Conservation (phyloP, 2,329 filamentous ascomycete species). For the Epichloe baconii region DNA sequence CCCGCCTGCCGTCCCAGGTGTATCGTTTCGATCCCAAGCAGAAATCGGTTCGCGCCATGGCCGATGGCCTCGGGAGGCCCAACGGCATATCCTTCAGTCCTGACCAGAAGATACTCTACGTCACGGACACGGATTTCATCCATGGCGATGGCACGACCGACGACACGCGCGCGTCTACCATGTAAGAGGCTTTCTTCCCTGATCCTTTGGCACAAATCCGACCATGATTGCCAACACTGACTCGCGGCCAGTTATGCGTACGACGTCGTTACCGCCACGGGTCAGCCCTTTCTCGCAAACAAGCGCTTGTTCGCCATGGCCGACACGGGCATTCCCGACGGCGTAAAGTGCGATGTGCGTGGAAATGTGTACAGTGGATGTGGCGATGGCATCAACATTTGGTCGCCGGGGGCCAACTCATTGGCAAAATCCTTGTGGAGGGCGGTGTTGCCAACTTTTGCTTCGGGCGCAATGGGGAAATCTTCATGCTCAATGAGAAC, state of each 20-base stretch:
- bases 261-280: slow-evolving; percentile 15
- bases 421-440: slow-evolving; percentile 30
- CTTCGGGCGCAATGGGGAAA: slow-evolving; percentile 28
- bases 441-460: slow-evolving; percentile 34
- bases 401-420: slow-evolving; percentile 30
- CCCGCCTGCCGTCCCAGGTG: slow-evolving; percentile 31
- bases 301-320: slow-evolving; percentile 37
- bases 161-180: slow-evolving; percentile 10
- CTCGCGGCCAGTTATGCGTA: slow-evolving; percentile 20
- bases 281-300: slow-evolving; percentile 30
- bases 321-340: slow-evolving; percentile 31
- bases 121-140: slow-evolving; percentile 28
- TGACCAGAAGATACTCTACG: slow-evolving; percentile 29
- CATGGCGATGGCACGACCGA: slow-evolving; percentile 22
- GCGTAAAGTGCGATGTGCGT: slow-evolving; percentile 31
- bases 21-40: slow-evolving; percentile 31
- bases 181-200: slow-evolving; percentile 12
- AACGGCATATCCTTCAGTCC: slow-evolving; percentile 35
- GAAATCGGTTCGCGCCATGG: slow-evolving; percentile 28
- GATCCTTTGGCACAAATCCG: not conserved
- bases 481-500: slow-evolving; percentile 36
- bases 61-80: slow-evolving; percentile 33
- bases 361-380: slow-evolving; percentile 38
- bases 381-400: slow-evolving; percentile 35
- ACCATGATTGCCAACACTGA: no score